Base-by-base conservation (phyloP, 2,329 filamentous ascomycete genomes). In the Sporothrix phasma region DNA sequence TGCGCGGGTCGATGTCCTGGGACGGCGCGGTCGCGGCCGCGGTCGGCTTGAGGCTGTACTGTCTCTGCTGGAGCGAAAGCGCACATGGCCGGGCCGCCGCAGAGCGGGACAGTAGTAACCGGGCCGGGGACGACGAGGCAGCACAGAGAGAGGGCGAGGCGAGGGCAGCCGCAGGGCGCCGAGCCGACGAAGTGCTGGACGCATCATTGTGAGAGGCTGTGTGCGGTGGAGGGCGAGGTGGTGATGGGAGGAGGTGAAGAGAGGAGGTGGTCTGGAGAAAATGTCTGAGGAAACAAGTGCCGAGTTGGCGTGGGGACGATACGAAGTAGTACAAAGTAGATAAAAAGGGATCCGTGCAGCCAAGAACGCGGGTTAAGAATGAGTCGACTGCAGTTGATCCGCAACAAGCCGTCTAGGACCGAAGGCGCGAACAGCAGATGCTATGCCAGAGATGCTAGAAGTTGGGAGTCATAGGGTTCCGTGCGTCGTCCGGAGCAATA, bases 1-100 rank as follows among this genome's bases (percentile, higher is more conserved):
- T 88, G 45, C 85, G 83, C n/a, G 88, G 78, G 75, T 97, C 90
- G 68, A 97, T 83, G 64, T 84, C 85, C 63, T 84, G 81, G 37
- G 86, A 82, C 73, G 84, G 82, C 11, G 80, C 70, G 19, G 74
- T 69, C 1, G 81, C 80, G 2, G 80, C 79, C 7, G 78, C 77
- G 65, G 77, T 74, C 66, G 80, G 79, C 72, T 79, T 76, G 72
- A 81, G 78, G 76, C 82, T 86, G 73, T 82, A 85, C 70, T 69
- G 69, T 69, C 80, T 77, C 45, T 75, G 72, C 24, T 72, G 34
- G 15, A 34, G 31, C 15, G 24, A 31, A 54, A 47, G 29, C 4
- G 47, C 26, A 56, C 29, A 17, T 10, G 47, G 37, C 29, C 45
- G 60, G 8, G 63, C 59, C 24, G 64, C 49, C 7, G 59, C 64